Evolutionary conservation across 2,329 filamentous ascomycete species (phyloP), one percentile per base, ranked within the genome.

Genomic region (Penicillium frequentans): DNA sequence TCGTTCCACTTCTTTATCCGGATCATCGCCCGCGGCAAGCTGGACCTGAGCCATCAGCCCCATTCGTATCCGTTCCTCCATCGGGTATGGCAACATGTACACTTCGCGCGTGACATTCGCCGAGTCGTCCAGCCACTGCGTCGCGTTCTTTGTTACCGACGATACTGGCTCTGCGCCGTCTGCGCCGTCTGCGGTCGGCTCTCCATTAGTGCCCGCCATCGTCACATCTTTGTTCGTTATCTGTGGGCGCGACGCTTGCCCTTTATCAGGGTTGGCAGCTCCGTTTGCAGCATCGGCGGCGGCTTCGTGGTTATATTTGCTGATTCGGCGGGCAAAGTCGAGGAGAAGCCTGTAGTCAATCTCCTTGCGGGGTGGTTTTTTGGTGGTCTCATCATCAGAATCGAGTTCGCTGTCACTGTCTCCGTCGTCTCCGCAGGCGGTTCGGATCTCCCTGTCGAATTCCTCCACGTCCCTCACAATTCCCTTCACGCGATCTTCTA

Each of bases 1-100:
- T 44, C 73, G 68, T 42, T 77, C 75, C 13, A 78, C 73, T 59
- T 79, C 77, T 47, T 66, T 68, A 65, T 86, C 71, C 77, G 87
- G 55, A 77, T 91, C 68, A 78, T 85, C 70, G 52, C 81, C 64
- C 21, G 70, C 70, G 5, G 73, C 68, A 8, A 76, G 64, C 55
- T 79, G 76, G 42, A 79, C 66, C 56, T 77, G 76, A 1, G 75
- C 77, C 72, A 80, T 76, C n/a, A 78, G 57, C 1, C 77, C 77
- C 66, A 76, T 68, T 14, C 77, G 74, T 49, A 80, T 77, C 31
- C 73, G 70, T 24, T 78, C 75, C 29, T 78, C 76, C 58, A 72
- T 75, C 10, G 77, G 77, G 57, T 78, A 80, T 19, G 77, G 74
- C 47, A 79, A 59, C 67, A 76, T 73, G 60, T 76, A 77, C 23